Conservation (phyloP, 148 eudicot species). For the Amaranthus hypochondriacus region DNA sequence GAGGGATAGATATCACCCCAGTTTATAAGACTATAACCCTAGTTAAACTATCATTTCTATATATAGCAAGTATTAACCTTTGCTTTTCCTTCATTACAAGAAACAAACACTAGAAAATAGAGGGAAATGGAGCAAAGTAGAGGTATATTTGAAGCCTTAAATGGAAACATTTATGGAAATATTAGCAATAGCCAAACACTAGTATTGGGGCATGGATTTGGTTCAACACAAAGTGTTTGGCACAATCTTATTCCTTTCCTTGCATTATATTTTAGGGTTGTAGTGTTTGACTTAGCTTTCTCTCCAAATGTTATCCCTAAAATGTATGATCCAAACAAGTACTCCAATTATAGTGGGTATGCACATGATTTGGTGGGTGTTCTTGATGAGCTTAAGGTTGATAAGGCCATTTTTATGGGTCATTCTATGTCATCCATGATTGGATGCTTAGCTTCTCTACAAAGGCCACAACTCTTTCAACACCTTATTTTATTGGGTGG, state of each 20-base stretch:
- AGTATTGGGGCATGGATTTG: slow-evolving; percentile 34
- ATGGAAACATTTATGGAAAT: slow-evolving; percentile 29
- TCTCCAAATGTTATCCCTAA: slow-evolving; percentile 26
- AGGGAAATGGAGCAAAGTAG: slow-evolving; percentile 1
- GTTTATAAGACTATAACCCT: no score
- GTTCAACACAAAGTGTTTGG: slow-evolving; percentile 36
- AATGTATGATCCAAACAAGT: slow-evolving; percentile 29
- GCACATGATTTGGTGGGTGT: slow-evolving; percentile 34
- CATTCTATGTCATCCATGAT: slow-evolving; percentile 46
- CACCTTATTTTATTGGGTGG: slow-evolving; percentile 31
- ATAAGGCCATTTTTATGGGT: slow-evolving; percentile 26
- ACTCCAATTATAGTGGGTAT: slow-evolving; percentile 28
- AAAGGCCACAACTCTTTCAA: slow-evolving; percentile 26
- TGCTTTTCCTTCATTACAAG: no score
- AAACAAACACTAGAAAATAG: not conserved
- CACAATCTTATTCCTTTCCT: slow-evolving; percentile 31
- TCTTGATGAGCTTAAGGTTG: slow-evolving; percentile 30
- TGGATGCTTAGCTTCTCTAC: slow-evolving; percentile 34
- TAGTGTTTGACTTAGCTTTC: slow-evolving; percentile 35
- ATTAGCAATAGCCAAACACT: slow-evolving; percentile 25
- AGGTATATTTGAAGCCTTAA: slow-evolving; percentile 31
- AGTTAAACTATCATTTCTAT: no score
- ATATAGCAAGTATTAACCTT: no score
- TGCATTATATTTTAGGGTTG: slow-evolving; percentile 30
- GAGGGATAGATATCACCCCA: no score